phyloP scores from a whole-genome alignment of 495 filamentous ascomycete species.

The Clavariopsis aquatica region DNA sequence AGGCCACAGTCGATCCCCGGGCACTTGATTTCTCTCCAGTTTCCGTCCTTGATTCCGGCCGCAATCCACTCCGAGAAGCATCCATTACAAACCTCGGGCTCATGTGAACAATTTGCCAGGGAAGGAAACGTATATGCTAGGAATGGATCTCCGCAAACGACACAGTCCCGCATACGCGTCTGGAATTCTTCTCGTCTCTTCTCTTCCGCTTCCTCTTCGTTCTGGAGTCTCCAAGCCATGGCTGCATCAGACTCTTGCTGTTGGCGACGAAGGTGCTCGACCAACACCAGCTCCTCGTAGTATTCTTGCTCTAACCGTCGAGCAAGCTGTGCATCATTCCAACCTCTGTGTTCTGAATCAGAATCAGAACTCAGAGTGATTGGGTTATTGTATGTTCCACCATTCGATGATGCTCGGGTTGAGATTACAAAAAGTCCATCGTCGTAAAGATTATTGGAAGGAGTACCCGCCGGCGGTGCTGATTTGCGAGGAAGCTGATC shows the following conservation, averaged over 20 bases:
- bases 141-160: constrained; percentile 25
- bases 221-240: constrained; percentile 16
- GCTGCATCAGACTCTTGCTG: constrained; percentile 17
- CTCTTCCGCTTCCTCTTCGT: constrained; percentile 18
- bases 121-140: constrained; percentile 19
- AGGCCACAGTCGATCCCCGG: constrained; percentile 25
- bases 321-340: constrained; percentile 1
- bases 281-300: background rate
- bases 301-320: background rate
- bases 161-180: constrained; percentile 22
- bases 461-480: too few species aligned
- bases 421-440: background rate
- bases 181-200: background rate
- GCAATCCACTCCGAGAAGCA: constrained; percentile 32
- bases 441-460: constrained; percentile 10
- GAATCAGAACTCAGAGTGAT: background rate
- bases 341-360: constrained; percentile 4
- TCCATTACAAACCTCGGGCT: constrained; percentile 19
- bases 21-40: constrained; percentile 34
- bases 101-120: constrained; percentile 23
- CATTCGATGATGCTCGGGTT: background rate
- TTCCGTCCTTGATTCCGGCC: constrained; percentile 20
- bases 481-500: too few species aligned
- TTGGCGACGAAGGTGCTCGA: background rate
- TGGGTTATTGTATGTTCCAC: constrained; percentile 1